Percentiles rank a stretch among this genome's conserved stretches.
Conservation (phyloP, 1,284 basidiomycete genomes). For the Lentinus polychrous region DNA sequence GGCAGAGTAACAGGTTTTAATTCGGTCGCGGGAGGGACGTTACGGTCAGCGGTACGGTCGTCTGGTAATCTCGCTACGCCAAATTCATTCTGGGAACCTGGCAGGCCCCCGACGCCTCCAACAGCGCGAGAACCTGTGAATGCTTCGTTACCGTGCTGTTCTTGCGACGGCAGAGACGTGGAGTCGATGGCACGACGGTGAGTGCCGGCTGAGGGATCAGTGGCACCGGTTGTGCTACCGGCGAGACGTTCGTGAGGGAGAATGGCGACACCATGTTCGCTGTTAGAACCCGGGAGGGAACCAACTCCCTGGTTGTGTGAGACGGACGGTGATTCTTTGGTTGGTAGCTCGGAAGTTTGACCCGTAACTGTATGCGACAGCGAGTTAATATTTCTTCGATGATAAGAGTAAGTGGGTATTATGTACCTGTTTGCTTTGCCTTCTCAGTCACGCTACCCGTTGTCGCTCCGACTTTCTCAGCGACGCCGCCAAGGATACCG, state of each 20-base stretch:
- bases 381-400: too few species aligned
- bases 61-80: constrained; percentile 36
- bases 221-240: neutral
- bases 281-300: constrained; percentile 20
- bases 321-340: constrained; percentile 9
- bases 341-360: neutral
- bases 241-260: constrained; percentile 20
- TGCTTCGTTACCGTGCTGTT: neutral
- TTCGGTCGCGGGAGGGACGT: neutral
- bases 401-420: neutral
- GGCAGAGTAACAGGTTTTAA: neutral
- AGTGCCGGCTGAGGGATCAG: neutral
- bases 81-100: constrained; percentile 27
- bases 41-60: constrained; percentile 14
- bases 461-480: neutral
- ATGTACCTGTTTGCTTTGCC: neutral
- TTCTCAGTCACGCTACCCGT: too few species aligned
- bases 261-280: constrained; percentile 21
- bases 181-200: neutral
- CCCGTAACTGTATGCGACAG: too few species aligned
- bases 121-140: constrained; percentile 10
- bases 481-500: neutral
- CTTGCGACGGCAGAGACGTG: neutral
- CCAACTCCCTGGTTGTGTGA: constrained; percentile 21
- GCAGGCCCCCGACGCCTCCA: constrained; percentile 30